A percentile compares a stretch with the other conserved stretches of the same genome.
Evolutionary conservation across 352 stramenopile species (phyloP).

Genomic region (Stephanocyclus meneghinianus): DNA sequence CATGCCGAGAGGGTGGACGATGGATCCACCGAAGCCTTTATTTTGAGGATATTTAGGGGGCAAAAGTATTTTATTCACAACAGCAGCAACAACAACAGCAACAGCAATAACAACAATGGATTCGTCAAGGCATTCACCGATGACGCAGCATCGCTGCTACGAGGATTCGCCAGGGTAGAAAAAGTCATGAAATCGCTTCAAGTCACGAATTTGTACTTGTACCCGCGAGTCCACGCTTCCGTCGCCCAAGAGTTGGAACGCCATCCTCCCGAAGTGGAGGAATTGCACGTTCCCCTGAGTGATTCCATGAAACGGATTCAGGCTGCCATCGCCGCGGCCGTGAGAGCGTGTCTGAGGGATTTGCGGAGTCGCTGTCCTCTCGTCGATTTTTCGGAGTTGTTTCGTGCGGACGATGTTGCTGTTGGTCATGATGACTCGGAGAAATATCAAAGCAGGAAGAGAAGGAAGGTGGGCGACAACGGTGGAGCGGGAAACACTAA

Average conservation of each 20-base stretch:
- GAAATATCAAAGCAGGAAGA: slow-evolving; percentile 1
- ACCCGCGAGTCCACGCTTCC: slow-evolving; percentile 92
- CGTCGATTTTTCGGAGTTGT: slow-evolving; percentile 43
- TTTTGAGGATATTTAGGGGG: slow-evolving; percentile 90
- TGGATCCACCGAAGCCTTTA: slow-evolving; percentile 96
- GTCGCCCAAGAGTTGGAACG: slow-evolving; percentile 88
- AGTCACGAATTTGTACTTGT: slow-evolving; percentile 90
- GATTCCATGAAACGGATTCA: slow-evolving; percentile 92
- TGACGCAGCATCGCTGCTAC: slow-evolving; percentile 87
- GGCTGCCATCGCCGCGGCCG: slow-evolving; percentile 89
- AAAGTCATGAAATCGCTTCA: slow-evolving; percentile 93
- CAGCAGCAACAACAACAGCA: background rate
- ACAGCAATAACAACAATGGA: slow-evolving; percentile 54
- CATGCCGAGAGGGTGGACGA: slow-evolving; percentile 89
- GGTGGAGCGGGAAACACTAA: background rate
- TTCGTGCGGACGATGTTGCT: background rate
- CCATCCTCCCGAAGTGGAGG: slow-evolving; percentile 88
- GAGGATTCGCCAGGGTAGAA: slow-evolving; percentile 93
- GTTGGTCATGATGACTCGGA: too few relatives aligned
- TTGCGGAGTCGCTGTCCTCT: slow-evolving; percentile 79
- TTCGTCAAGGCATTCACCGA: slow-evolving; percentile 98
- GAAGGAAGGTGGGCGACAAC: slow-evolving; percentile 9
- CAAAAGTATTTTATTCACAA: slow-evolving; percentile 60
- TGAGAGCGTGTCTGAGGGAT: slow-evolving; percentile 82
- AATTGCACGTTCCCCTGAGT: slow-evolving; percentile 91